phyloP scores from a whole-genome alignment of 1,284 basidiomycete genomes.

The Cryptococcus sp. region DNA sequence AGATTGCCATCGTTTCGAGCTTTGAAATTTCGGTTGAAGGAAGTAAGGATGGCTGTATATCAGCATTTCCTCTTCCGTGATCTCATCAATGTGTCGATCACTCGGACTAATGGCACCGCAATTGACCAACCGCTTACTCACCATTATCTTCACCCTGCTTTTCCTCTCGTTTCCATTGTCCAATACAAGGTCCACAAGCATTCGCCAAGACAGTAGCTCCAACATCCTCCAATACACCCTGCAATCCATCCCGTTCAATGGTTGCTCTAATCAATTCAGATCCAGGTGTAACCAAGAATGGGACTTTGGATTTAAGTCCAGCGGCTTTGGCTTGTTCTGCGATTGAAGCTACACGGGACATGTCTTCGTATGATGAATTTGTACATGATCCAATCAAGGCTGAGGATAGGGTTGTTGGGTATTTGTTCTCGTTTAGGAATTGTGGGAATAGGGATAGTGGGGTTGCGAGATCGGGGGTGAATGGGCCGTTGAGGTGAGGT shows the following conservation, averaged over 20 bases:
- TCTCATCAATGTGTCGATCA: no score
- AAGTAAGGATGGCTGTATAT: conserved; percentile 79
- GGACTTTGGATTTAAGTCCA: conserved; percentile 78
- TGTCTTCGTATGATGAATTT: conserved; percentile 93
- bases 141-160: conserved; percentile 89
- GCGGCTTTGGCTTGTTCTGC: conserved; percentile 83
- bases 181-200: conserved; percentile 98
- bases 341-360: conserved; percentile 87
- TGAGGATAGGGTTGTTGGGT: conserved; percentile 88
- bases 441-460: conserved; percentile 86
- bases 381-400: conserved; percentile 96
- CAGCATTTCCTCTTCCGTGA: not conserved
- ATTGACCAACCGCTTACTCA: conserved; percentile 38
- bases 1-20: conserved; percentile 95
- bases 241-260: conserved; percentile 89
- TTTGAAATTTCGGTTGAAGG: conserved; percentile 97
- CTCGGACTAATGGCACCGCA: not conserved
- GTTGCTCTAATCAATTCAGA: conserved; percentile 97
- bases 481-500: conserved; percentile 94
- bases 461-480: conserved; percentile 95
- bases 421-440: conserved; percentile 76
- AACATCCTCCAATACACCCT: conserved; percentile 71
- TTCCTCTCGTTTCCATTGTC: conserved; percentile 96
- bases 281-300: conserved; percentile 95
- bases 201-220: conserved; percentile 88